Percentiles rank a stretch among this genome's conserved stretches.
These are phyloP conservation scores for Gossypium schwendimanii DNA, from an alignment of 441 rosid species.

Conservation along the genomic window DNA sequence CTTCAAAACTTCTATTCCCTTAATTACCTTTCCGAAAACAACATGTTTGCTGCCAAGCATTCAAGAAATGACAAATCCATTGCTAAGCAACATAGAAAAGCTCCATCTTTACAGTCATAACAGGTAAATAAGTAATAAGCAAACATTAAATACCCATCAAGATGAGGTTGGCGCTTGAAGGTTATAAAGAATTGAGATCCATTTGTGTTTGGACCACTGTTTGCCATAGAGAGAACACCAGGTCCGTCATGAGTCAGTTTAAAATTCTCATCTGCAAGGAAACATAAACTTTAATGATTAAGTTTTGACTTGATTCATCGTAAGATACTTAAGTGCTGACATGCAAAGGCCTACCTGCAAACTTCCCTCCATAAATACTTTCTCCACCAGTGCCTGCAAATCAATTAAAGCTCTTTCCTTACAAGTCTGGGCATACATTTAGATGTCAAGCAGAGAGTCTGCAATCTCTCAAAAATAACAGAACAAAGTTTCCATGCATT, in stretches of 20 bases:
- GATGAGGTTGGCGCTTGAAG: slow-evolving; percentile 77
- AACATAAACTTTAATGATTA: slow-evolving; percentile 6
- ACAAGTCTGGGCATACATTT: slow-evolving; percentile 41
- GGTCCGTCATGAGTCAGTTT: slow-evolving; percentile 67
- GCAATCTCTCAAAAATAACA: slow-evolving; percentile 21
- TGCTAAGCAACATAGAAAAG: not conserved
- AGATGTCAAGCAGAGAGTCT: slow-evolving; percentile 33
- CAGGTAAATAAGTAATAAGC: not conserved
- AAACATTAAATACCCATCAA: slow-evolving; percentile 59
- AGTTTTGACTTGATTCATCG: slow-evolving; percentile 5
- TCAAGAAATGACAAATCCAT: slow-evolving; percentile 18
- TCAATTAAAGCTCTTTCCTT: slow-evolving; percentile 52
- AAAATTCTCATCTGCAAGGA: slow-evolving; percentile 80
- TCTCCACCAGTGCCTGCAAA: slow-evolving; percentile 99
- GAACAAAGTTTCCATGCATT: slow-evolving; percentile 9
- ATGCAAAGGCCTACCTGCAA: slow-evolving; percentile 50
- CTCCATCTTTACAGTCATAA: not conserved
- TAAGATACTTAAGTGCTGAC: not conserved
- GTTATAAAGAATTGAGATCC: slow-evolving; percentile 93
- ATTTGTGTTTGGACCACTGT: slow-evolving; percentile 83
- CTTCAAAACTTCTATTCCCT: slow-evolving; percentile 76
- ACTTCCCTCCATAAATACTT: slow-evolving; percentile 93
- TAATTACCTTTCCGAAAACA: slow-evolving; percentile 80
- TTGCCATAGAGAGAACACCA: slow-evolving; percentile 94
- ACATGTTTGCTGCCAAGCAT: slow-evolving; percentile 75